phyloP scores from a whole-genome alignment of 768 basidiomycete genomes.

The Pisolithus marmoratus region DNA sequence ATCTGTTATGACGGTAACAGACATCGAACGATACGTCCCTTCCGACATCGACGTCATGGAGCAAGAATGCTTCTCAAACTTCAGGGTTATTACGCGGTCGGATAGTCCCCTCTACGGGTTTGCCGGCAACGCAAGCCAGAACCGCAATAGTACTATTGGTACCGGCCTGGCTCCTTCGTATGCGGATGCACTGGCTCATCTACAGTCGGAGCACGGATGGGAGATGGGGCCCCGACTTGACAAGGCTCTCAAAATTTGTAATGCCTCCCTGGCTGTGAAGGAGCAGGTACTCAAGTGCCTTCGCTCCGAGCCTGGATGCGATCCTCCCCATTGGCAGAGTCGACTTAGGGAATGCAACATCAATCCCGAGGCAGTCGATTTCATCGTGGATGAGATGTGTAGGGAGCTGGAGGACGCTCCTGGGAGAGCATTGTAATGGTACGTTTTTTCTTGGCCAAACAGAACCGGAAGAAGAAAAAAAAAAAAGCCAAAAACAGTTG shows the following conservation, averaged over 20 bases:
- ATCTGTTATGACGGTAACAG: not conserved
- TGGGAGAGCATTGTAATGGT: not conserved
- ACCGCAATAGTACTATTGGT: not conserved
- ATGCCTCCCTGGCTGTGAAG: constrained; percentile 12
- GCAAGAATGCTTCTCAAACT: not conserved
- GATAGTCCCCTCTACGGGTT: constrained; percentile 15
- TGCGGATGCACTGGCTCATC: constrained; percentile 3
- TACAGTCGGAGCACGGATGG: constrained; percentile 4
- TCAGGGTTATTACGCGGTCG: constrained; percentile 10
- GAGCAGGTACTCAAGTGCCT: constrained; percentile 21
- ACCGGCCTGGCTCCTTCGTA: constrained; percentile 16
- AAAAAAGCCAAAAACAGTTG: too few species aligned
- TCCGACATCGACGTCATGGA: constrained; percentile 4
- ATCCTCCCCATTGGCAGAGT: constrained; percentile 22
- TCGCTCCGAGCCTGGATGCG: constrained; percentile 17
- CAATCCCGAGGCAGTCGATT: constrained; percentile 8
- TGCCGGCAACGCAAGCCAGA: constrained; percentile 3
- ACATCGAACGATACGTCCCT: constrained; percentile 1
- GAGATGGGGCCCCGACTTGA: constrained; percentile 16
- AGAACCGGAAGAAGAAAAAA: not conserved
- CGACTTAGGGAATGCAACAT: constrained; percentile 19
- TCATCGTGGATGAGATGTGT: constrained; percentile 24
- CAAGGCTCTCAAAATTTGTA: constrained; percentile 13
- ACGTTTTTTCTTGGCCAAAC: not conserved
- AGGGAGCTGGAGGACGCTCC: constrained; percentile 16